phyloP scores from a whole-genome alignment of 1,284 basidiomycete species.

The Ceratobasidium sp. region DNA sequence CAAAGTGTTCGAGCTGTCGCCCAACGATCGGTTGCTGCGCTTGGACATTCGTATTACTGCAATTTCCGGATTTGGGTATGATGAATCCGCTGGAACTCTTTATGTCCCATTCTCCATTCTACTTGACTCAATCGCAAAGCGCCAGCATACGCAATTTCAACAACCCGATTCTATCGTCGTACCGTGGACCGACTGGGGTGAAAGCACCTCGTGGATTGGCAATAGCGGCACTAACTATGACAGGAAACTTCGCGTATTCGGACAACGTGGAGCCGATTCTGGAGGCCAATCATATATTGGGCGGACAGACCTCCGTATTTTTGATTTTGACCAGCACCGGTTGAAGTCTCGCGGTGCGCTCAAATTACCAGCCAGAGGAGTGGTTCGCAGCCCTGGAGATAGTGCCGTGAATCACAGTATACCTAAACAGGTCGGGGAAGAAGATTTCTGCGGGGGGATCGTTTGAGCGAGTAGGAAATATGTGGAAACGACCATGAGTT shows the following conservation, averaged over 20 bases:
- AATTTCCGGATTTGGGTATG: not conserved
- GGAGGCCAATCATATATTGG: not conserved
- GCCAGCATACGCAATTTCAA: not conserved
- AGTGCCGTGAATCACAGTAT: not conserved
- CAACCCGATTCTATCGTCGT: not conserved
- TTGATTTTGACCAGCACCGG: slow-evolving; percentile 24
- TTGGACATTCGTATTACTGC: slow-evolving; percentile 10
- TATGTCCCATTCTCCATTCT: slow-evolving; percentile 9
- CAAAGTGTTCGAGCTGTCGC: slow-evolving; percentile 22
- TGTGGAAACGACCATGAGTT: not conserved
- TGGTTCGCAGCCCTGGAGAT: not conserved
- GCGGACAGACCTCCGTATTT: not conserved
- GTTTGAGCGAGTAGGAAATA: slow-evolving; percentile 4
- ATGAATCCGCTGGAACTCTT: slow-evolving; percentile 1
- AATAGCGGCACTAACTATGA: slow-evolving; percentile 1
- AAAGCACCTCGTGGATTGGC: slow-evolving; percentile 15
- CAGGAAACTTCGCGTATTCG: slow-evolving; percentile 20
- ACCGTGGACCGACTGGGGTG: slow-evolving; percentile 19
- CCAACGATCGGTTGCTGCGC: slow-evolving; percentile 12
- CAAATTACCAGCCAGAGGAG: not conserved
- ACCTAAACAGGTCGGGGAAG: slow-evolving; percentile 1
- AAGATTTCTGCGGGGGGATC: not conserved
- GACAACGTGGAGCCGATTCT: slow-evolving; percentile 20
- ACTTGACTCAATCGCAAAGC: not conserved
- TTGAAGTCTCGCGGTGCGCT: not conserved